Evolutionary conservation across 371 early-diverging fungal species (phyloP), one percentile per base, ranked within the genome.

Genomic region (Vairimorpha necatrix): DNA sequence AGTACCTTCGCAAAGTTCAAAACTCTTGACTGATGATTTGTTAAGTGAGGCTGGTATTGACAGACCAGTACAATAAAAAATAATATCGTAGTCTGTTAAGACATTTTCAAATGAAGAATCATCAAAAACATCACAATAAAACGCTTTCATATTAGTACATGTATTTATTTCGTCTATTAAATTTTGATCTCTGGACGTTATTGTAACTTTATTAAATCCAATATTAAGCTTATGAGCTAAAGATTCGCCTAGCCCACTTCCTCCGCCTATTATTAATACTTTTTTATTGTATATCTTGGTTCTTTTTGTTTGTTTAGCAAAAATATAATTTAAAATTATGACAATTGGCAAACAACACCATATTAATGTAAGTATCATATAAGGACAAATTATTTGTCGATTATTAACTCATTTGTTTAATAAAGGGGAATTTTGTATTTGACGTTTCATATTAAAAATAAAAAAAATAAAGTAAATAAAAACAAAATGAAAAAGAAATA

Each of bases 211-310:
- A 14, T 92, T 92, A 2, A 94, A 93, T 36, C 82, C 84, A 34
- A 86, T 86, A 9, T 88, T 90, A 60, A 93, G 80, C 30, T 88
- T 85, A 39, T 88, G 83, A 18, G 93, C 94, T 2, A 94, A 75
- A 2, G 89, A 87, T 69, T 89, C 88, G 32, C 96, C 96, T 22
- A 94, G 87, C 0, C 96, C 96, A 30, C 89, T 88, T 75, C 92
- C 92, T 73, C 92, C 95, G 67, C 96, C 96, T 0, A 94, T 91
- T 39, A 96, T 87, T 73, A 93, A 89, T 60, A 90, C 89, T 81
- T 90, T 90, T 42, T 79, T 84, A 22, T 61, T 72, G 28, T 63
- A 63, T 18, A 63, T 38, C 22, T 72, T 72, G 34, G 62, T 11
- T 22, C 38, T 53, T 50, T 33, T 65, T 30, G 36, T 50, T 34